These are phyloP conservation scores for Yamadazyma oceani DNA, from an alignment of 1,139 yeast genomes.

Conservation along the genomic window DNA sequence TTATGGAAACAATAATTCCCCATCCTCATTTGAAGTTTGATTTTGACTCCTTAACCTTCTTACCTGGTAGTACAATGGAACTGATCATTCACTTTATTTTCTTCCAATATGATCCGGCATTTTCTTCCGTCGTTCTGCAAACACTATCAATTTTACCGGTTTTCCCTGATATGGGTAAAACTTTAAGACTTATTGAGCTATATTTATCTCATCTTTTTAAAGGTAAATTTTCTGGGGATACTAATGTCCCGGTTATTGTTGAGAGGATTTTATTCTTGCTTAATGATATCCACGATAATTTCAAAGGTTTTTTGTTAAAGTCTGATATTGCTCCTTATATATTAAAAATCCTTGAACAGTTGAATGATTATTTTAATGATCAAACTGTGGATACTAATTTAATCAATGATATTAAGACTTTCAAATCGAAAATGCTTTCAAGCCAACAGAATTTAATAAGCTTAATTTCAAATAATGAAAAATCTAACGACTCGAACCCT, in stretches of 20 bases:
- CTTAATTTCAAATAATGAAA: slow-evolving; percentile 24
- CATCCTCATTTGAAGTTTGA: slow-evolving; percentile 73
- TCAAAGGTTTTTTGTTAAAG: slow-evolving; percentile 40
- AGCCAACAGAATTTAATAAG: slow-evolving; percentile 38
- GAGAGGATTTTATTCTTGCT: slow-evolving; percentile 42
- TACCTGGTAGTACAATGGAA: slow-evolving; percentile 46
- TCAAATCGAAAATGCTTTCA: slow-evolving; percentile 34
- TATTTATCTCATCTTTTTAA: slow-evolving; percentile 24
- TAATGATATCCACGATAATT: slow-evolving; percentile 33
- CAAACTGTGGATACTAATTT: slow-evolving; percentile 2
- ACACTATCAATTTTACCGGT: slow-evolving; percentile 64
- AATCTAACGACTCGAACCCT: slow-evolving; percentile 22
- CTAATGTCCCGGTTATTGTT: slow-evolving; percentile 27
- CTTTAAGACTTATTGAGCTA: slow-evolving; percentile 39
- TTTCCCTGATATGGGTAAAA: slow-evolving; percentile 56
- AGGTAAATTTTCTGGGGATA: slow-evolving; percentile 24
- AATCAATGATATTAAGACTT: slow-evolving; percentile 13
- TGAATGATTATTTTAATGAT: slow-evolving; percentile 15
- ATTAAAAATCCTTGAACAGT: slow-evolving; percentile 33
- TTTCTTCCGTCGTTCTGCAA: slow-evolving; percentile 33
- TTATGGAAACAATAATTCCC: slow-evolving; percentile 34
- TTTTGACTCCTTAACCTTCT: slow-evolving; percentile 21
- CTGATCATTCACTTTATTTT: slow-evolving; percentile 72
- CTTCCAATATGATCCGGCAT: slow-evolving; percentile 34
- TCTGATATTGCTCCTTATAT: slow-evolving; percentile 42